Percentiles rank a stretch among this genome's conserved stretches.
Conservation (phyloP, 148 eudicot species). For the Chenopodium formosanum region DNA sequence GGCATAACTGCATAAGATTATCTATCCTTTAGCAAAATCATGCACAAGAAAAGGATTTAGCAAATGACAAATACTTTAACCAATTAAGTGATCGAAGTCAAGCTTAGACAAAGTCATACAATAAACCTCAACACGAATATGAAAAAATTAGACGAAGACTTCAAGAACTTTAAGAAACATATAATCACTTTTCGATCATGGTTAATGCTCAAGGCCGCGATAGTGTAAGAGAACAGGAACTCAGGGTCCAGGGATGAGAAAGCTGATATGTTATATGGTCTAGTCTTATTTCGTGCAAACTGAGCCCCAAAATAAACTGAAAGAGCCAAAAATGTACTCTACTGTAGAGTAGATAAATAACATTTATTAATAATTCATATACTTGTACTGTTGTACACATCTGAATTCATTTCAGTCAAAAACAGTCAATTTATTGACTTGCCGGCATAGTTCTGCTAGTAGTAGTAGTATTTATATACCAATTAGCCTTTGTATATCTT, state of each 20-base stretch:
- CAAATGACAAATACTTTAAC: background rate
- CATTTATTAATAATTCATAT: conserved; percentile 14
- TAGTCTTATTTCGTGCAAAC: conserved; percentile 19
- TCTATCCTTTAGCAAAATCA: background rate
- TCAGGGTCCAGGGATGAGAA: conserved; percentile 7
- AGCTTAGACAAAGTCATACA: too few species aligned
- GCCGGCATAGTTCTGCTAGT: conserved; percentile 13
- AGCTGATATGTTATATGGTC: conserved; percentile 10
- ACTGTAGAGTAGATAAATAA: background rate
- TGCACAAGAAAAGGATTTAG: background rate
- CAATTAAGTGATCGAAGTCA: background rate
- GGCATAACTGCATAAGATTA: background rate
- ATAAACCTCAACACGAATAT: background rate
- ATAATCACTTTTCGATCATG: background rate
- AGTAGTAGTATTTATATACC: conserved; percentile 10
- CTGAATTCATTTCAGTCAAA: conserved; percentile 10
- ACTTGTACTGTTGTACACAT: background rate
- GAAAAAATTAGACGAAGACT: background rate
- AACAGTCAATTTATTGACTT: conserved; percentile 29
- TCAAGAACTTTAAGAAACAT: background rate
- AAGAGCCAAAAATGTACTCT: conserved; percentile 28
- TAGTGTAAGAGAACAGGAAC: conserved; percentile 11
- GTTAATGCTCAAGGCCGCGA: conserved; percentile 20
- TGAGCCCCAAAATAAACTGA: conserved; percentile 23
- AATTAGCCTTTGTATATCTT: background rate